Conservation (phyloP, 352 stramenopile species). For the Plasmopara muralis region DNA sequence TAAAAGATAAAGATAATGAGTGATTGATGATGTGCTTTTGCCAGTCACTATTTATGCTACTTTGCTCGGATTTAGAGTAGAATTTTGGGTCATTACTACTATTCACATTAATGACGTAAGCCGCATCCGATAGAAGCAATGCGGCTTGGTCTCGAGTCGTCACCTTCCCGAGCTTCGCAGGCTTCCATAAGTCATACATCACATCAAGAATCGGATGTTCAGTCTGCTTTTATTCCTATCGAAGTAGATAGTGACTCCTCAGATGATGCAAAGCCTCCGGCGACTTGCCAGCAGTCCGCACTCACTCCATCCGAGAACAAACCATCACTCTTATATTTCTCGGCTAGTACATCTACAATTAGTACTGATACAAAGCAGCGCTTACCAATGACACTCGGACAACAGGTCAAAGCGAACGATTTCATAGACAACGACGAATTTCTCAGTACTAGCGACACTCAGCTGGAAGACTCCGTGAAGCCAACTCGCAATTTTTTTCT, state of each 20-base stretch:
- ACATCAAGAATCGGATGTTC: background rate
- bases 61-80: too few relatives aligned
- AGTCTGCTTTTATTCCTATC: conserved; percentile 23
- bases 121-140: too few relatives aligned
- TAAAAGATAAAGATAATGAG: too few relatives aligned
- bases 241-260: conserved; percentile 21
- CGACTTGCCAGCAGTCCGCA: conserved; percentile 1
- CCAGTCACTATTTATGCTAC: too few relatives aligned
- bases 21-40: too few relatives aligned
- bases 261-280: conserved; percentile 12
- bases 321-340: conserved; percentile 20
- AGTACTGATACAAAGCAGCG: conserved; percentile 3
- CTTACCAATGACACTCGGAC: background rate
- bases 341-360: background rate
- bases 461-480: background rate
- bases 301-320: background rate
- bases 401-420: background rate
- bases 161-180: too few relatives aligned
- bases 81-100: too few relatives aligned
- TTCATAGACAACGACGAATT: conserved; percentile 11
- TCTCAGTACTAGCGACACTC: background rate
- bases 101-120: too few relatives aligned
- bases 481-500: conserved; percentile 28
- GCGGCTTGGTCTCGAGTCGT: too few relatives aligned
- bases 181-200: too few relatives aligned